Percentiles rank a stretch among this genome's conserved stretches.
phyloP scores from a whole-genome alignment of 2,329 filamentous ascomycete species.

The Balansia obtecta region DNA sequence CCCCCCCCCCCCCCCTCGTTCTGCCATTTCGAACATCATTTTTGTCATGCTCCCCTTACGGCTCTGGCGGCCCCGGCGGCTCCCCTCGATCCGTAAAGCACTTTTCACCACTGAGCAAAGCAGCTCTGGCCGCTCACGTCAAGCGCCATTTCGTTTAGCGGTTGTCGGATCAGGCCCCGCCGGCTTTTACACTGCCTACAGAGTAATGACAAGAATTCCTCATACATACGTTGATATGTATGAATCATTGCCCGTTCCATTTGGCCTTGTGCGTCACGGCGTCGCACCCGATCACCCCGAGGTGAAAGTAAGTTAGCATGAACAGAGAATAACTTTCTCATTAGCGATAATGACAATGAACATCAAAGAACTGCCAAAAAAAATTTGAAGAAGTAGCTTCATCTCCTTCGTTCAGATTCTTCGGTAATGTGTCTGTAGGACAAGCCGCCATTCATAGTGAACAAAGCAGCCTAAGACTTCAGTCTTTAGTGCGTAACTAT shows the following conservation, averaged over 20 bases:
- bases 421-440: slow-evolving; percentile 80
- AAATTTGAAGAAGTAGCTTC: slow-evolving; percentile 83
- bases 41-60: not conserved
- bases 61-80: not conserved
- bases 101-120: not conserved
- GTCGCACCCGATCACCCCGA: slow-evolving; percentile 98
- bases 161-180: slow-evolving; percentile 89
- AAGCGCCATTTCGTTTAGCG: slow-evolving; percentile 61
- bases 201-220: slow-evolving; percentile 64
- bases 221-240: slow-evolving; percentile 85
- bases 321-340: not conserved
- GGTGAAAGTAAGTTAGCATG: slow-evolving; percentile 61
- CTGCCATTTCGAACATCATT: not conserved
- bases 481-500: slow-evolving; percentile 65
- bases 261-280: slow-evolving; percentile 82
- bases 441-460: slow-evolving; percentile 26
- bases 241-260: slow-evolving; percentile 84
- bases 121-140: slow-evolving; percentile 7
- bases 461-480: slow-evolving; percentile 48
- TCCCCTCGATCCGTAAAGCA: not conserved
- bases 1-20: not conserved
- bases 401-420: slow-evolving; percentile 73
- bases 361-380: slow-evolving; percentile 73
- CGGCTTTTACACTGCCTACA: slow-evolving; percentile 87
- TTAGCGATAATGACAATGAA: slow-evolving; percentile 1